Conservation (phyloP, 306 rosid genomes). For the Corylus heterophylla region DNA sequence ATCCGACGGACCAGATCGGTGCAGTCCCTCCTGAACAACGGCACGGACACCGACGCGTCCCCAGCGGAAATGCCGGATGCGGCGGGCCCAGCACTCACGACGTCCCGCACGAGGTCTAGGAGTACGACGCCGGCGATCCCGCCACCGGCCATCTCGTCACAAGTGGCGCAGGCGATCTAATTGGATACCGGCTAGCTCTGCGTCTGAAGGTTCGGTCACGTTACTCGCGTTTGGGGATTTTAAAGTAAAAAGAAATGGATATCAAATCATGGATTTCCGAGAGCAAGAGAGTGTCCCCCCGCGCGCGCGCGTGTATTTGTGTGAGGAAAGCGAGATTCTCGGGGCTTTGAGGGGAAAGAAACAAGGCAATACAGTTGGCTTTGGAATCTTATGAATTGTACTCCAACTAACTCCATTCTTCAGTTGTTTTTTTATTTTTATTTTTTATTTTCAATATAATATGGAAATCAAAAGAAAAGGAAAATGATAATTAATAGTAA, state of each 20-base stretch:
- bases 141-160: conserved; percentile 57
- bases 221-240: neutral
- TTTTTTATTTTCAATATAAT: no score
- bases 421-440: neutral
- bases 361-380: conserved; percentile 59
- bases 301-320: neutral
- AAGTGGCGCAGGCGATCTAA: neutral
- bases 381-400: conserved; percentile 57
- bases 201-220: neutral
- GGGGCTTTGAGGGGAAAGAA: conserved; percentile 4
- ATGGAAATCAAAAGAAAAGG: no score
- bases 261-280: conserved; percentile 31
- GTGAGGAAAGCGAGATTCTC: conserved; percentile 19
- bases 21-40: conserved; percentile 67
- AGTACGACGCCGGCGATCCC: conserved; percentile 40
- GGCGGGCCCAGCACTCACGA: conserved; percentile 34
- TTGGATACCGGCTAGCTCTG: neutral
- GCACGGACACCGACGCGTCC: neutral
- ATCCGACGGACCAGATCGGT: conserved; percentile 97
- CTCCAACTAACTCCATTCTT: conserved; percentile 28
- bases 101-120: conserved; percentile 53
- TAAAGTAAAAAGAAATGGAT: neutral
- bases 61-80: conserved; percentile 21
- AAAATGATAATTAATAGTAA: no score
- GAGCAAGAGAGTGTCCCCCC: conserved; percentile 22